Base-by-base conservation (phyloP, 208 protist species). In the Giardia muris region DNA sequence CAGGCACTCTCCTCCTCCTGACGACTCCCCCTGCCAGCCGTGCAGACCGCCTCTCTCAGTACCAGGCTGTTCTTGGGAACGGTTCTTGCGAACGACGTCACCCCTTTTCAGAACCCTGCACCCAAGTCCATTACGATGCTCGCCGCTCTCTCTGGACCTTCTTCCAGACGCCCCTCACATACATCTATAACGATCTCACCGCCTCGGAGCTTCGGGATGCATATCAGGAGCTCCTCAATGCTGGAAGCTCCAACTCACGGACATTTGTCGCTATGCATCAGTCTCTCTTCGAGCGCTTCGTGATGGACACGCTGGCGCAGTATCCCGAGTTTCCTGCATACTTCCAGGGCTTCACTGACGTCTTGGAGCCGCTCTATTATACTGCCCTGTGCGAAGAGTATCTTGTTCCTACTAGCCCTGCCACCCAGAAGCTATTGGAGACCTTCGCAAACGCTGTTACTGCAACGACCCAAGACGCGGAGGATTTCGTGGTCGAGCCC, bases 111-210 rank as follows among this genome's bases (percentile, higher is more conserved):
- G 57, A 76, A 30, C 19, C 30, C 57, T 76, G 30, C 57, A 76
- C 57, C 10, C 57, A 76, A 76, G 30, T 76, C 30, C 57, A 76
- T 76, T 76, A 39, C 10, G 57, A 76, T 76, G 10, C 19, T 30
- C 57, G 10, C 10, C 57, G 57, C 10, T 76, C 57, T 76, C 57
- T 76, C 30, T 76, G 57, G 57, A 76, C 57, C 57, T 76, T 76
- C 57, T 76, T 76, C 30, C 57, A 76, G 57, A 76, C 10, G 30
- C 19, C 19, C 10, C 10, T 30, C 57, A 30, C 30, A 30, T 10
- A 76, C 57, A 30, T 76, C 57, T 76, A 76, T 76, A 76, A 76
- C 57, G 57, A 76, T 76, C 57, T 76, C 19, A 76, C 57, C 19
- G 10, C 57, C 57, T 39, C 19, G 10, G 30, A 76, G 57, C 57